Evolutionary conservation across 2,329 filamentous ascomycete species (phyloP).

Genomic region (Fusarium mundagurra): DNA sequence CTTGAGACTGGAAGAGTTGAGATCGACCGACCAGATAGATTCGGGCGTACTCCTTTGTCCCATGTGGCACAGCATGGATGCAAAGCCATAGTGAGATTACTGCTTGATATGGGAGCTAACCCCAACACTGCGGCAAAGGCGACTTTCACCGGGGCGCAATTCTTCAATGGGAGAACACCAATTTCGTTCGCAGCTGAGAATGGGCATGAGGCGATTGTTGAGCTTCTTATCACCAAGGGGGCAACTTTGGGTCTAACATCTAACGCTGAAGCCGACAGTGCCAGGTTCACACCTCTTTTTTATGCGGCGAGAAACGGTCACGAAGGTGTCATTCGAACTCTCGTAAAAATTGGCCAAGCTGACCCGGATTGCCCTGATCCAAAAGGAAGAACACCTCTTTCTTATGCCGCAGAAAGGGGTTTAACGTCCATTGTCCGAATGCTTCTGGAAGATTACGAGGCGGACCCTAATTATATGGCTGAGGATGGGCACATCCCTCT

Average conservation of each 20-base stretch:
- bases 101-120: neutral
- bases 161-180: neutral
- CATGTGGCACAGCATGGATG: neutral
- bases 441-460: accelerated
- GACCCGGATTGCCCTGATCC: accelerated
- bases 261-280: accelerated
- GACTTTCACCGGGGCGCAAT: neutral
- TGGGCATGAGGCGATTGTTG: accelerated
- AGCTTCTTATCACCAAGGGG: neutral
- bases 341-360: accelerated
- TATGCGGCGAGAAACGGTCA: neutral
- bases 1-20: neutral
- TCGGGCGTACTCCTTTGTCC: neutral
- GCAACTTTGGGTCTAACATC: accelerated
- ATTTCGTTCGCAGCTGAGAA: neutral
- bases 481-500: neutral
- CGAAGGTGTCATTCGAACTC: accelerated
- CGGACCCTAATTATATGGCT: accelerated
- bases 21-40: neutral
- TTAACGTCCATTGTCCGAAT: accelerated
- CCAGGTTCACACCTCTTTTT: accelerated
- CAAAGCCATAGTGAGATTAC: accelerated
- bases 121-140: neutral
- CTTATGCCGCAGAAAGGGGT: neutral
- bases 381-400: neutral